Evolutionary conservation across 2,329 filamentous ascomycete genomes (phyloP).

Genomic region (Verticillium tricorpus): DNA sequence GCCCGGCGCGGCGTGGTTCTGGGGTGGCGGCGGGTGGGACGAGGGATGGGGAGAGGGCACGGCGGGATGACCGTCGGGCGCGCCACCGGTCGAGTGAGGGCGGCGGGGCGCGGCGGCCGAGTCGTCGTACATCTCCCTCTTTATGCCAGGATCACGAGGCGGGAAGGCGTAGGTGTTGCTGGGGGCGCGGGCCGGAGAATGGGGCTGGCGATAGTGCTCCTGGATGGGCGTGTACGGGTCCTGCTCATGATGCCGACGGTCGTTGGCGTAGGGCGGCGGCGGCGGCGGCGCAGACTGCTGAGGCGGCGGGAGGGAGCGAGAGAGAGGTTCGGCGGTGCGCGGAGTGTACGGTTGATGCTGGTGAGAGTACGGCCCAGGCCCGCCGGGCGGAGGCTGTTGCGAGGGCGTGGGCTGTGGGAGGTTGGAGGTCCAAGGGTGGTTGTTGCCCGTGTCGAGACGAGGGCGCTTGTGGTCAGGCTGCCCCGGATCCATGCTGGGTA

Average conservation of each 20-base stretch:
- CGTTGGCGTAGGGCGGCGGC: conserved; percentile 34
- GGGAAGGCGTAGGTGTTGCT: conserved; percentile 35
- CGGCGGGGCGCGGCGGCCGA: conserved; percentile 39
- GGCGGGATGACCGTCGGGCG: conserved; percentile 28
- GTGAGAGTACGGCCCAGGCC: conserved; percentile 31
- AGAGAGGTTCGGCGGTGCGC: conserved; percentile 32
- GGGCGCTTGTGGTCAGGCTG: conserved; percentile 56
- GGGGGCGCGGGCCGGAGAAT: conserved; percentile 38
- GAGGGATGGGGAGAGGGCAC: conserved; percentile 26
- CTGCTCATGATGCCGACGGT: conserved; percentile 54
- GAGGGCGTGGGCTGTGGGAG: conserved; percentile 30
- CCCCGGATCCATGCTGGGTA: conserved; percentile 56
- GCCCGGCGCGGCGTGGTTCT: conserved; percentile 7
- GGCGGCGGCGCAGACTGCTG: conserved; percentile 15
- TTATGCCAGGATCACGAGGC: conserved; percentile 48
- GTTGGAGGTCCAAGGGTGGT: conserved; percentile 37
- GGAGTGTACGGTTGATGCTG: conserved; percentile 25
- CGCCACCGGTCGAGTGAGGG: conserved; percentile 45
- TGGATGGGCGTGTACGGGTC: conserved; percentile 51
- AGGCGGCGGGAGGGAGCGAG: conserved; percentile 16
- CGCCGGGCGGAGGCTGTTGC: conserved; percentile 31
- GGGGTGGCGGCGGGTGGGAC: conserved; percentile 22
- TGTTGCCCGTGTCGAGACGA: conserved; percentile 45
- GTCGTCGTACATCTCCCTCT: conserved; percentile 51
- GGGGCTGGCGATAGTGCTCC: conserved; percentile 45